phyloP scores from a whole-genome alignment of 2,329 filamentous ascomycete species.

The Diaporthe australafricana region DNA sequence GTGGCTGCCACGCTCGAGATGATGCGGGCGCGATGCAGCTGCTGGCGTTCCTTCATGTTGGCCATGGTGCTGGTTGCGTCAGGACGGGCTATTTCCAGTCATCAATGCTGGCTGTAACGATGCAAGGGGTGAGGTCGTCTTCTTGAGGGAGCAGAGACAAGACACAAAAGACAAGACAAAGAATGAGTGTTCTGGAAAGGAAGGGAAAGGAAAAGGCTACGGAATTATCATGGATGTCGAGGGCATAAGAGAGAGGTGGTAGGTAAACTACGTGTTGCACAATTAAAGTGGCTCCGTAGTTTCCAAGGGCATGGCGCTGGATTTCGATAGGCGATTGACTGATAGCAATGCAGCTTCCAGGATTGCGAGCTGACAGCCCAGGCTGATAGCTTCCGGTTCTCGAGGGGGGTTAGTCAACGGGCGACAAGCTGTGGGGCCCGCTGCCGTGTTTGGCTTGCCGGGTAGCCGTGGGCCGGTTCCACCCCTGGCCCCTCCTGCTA shows the following conservation, averaged over 20 bases:
- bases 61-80: slow-evolving; percentile 29
- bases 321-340: slow-evolving; percentile 28
- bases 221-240: slow-evolving; percentile 14
- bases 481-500: slow-evolving; percentile 20
- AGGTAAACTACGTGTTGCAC: slow-evolving; percentile 23
- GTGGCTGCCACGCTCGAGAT: slow-evolving; percentile 89
- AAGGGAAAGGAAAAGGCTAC: slow-evolving; percentile 6
- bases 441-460: not conserved
- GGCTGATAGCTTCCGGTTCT: slow-evolving; percentile 9
- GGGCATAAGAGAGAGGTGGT: not conserved
- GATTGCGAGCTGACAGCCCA: slow-evolving; percentile 21
- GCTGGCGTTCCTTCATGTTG: slow-evolving; percentile 60
- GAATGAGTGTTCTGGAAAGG: not conserved
- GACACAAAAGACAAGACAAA: not conserved
- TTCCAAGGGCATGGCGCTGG: slow-evolving; percentile 5
- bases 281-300: slow-evolving; percentile 13
- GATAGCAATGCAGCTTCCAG: slow-evolving; percentile 23
- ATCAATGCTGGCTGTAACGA: slow-evolving; percentile 23
- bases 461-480: slow-evolving; percentile 16
- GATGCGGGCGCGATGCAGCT: slow-evolving; percentile 74
- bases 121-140: not conserved
- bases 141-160: not conserved
- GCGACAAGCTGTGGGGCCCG: not conserved
- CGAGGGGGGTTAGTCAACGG: not conserved
- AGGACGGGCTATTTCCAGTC: not conserved